phyloP scores from a whole-genome alignment of 1,284 basidiomycete species.

The Cutaneotrichosporon daszewskae region DNA sequence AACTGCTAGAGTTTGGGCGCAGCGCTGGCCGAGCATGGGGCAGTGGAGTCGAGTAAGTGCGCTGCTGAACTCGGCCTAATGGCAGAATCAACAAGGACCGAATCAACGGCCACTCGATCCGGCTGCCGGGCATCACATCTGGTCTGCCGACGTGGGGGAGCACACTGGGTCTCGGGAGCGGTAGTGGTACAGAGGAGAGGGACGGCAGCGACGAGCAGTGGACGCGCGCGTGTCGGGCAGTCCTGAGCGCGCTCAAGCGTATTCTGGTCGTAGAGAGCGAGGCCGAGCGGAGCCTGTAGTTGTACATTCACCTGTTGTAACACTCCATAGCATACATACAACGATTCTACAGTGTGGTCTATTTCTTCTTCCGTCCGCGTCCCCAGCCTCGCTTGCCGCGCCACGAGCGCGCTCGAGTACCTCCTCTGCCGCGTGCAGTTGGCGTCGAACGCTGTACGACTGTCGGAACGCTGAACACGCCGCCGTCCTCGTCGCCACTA shows the following conservation, averaged over 20 bases:
- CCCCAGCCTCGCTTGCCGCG: no score
- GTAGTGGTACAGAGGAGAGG: slow-evolving; percentile 6
- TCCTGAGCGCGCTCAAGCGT: slow-evolving; percentile 78
- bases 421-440: no score
- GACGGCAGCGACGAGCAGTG: slow-evolving; percentile 69
- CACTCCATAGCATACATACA: background rate
- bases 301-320: background rate
- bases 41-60: slow-evolving; percentile 26
- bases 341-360: no score
- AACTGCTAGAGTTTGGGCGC: slow-evolving; percentile 77
- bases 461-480: no score
- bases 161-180: slow-evolving; percentile 41
- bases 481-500: background rate
- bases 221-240: slow-evolving; percentile 88
- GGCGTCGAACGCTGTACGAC: no score
- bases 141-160: slow-evolving; percentile 55
- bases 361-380: no score
- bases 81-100: slow-evolving; percentile 83
- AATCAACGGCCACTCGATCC: slow-evolving; percentile 91
- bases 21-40: slow-evolving; percentile 66
- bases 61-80: background rate
- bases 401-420: no score
- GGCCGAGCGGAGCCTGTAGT: slow-evolving; percentile 8
- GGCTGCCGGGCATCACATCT: slow-evolving; percentile 65
- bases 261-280: slow-evolving; percentile 46